Base-by-base conservation (phyloP, 805 yeast genomes). In the Komagataella populi region DNA sequence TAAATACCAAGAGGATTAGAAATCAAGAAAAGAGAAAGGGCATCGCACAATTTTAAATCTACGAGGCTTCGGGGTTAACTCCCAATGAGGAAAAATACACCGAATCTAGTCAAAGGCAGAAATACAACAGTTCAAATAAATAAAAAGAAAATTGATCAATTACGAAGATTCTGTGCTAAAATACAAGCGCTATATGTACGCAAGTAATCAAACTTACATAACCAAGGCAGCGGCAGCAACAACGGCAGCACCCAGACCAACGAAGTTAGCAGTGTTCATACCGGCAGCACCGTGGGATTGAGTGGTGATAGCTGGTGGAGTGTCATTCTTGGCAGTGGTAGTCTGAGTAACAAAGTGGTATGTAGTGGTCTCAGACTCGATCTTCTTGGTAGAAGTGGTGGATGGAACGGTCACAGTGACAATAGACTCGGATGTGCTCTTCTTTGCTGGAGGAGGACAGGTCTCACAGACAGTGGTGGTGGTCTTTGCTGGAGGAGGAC, bases 381-480 rank as follows among this genome's bases (percentile, higher is more conserved):
- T 48, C 30, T 45, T 44, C 12, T 53, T 54, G 17, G 49, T 53
- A 48, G 60, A 55, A 12, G 60, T 57, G 46, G 59, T 54, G 14
- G 55, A 49, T 10, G 39, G 39, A 5, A 30, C 39, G 1, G 39
- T 30, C 39, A 30, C 39, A 10, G 39, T 30, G 39, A 30, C 14
- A 4, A 14, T 5, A 30, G 39, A 30, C 39, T 30, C 39, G 14
- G 39, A 30, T 3, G 14, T 2, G 12, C 14, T 30, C 39, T n/a
- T n/a, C n/a, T n/a, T n/a, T n/a, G n/a, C n/a, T n/a, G n/a, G n/a
- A n/a, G 39, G 39, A 30, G 39, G 39, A 30, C 39, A 5, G 12
- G 20, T 2, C 3, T 18, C 3, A 18, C 20, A 18, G 39, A 30
- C 39, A 4, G 39, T 30, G 5, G 14, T 30, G 14, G 39, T 30